Evolutionary conservation across 23 red algal species (phyloP).

Genomic region (Gracilaria domingensis): DNA sequence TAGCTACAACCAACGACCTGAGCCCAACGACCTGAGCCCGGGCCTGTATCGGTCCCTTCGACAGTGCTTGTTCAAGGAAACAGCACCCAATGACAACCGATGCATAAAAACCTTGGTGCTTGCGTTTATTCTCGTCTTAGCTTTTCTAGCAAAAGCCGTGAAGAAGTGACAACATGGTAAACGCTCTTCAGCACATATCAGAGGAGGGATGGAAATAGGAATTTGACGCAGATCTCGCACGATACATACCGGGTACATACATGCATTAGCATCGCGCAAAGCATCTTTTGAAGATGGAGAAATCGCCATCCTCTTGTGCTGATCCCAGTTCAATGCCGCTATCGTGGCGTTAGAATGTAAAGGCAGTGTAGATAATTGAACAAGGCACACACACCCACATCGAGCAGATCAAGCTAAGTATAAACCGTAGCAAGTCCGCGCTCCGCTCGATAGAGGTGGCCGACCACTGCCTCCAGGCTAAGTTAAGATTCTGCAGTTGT

Average conservation of each 20-base stretch:
- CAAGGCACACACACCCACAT: background rate
- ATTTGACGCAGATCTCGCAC: background rate
- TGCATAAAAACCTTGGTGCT: constrained; percentile 44
- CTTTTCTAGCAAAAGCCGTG: constrained; percentile 13
- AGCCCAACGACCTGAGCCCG: background rate
- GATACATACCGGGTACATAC: background rate
- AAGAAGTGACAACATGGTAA: constrained; percentile 14
- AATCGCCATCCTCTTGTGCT: constrained; percentile 19
- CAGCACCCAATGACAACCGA: background rate
- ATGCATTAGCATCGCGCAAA: background rate
- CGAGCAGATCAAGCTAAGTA: background rate
- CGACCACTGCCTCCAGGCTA: constrained; percentile 16
- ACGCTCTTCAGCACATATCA: constrained; percentile 19
- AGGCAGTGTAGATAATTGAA: background rate
- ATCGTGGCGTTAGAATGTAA: background rate
- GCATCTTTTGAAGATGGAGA: background rate
- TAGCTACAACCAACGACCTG: too few relatives aligned
- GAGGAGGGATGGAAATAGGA: constrained; percentile 5
- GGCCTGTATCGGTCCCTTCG: background rate
- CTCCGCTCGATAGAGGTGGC: background rate
- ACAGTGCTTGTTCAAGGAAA: background rate
- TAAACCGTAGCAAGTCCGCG: background rate
- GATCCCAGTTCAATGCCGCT: constrained; percentile 18
- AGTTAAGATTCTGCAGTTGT: constrained; percentile 40
- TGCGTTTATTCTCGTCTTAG: constrained; percentile 26